Percentiles rank a stretch among this genome's conserved stretches.
Evolutionary conservation across 2,329 filamentous ascomycete genomes (phyloP).

Genomic region (Botrytis elliptica): DNA sequence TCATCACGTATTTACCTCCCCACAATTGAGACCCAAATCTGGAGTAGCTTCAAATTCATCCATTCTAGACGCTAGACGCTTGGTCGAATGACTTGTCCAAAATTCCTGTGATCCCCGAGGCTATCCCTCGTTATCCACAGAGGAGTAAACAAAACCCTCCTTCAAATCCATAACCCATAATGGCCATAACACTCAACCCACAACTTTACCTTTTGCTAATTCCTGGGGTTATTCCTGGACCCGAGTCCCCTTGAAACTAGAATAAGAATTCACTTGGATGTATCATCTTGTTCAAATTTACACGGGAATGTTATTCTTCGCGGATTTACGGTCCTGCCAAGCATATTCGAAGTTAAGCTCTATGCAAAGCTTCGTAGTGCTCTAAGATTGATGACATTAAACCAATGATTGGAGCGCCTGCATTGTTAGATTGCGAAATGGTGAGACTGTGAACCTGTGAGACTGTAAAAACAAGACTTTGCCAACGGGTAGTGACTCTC

Average conservation of each 20-base stretch:
- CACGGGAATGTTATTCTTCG: neutral
- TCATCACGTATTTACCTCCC: constrained; percentile 7
- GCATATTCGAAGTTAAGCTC: constrained; percentile 1
- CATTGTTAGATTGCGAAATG: neutral
- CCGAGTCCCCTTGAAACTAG: neutral
- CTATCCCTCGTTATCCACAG: neutral
- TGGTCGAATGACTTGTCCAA: neutral
- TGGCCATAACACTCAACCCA: neutral
- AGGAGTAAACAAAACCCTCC: neutral
- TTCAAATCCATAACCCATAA: neutral
- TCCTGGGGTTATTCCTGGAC: constrained; percentile 15
- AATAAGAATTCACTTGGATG: neutral
- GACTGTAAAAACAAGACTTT: neutral
- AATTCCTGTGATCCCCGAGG: neutral
- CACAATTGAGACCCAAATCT: constrained; percentile 8
- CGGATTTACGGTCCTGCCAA: neutral
- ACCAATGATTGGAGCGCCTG: constrained; percentile 14
- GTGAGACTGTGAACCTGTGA: constrained; percentile 1
- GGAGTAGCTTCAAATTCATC: neutral
- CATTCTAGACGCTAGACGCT: neutral
- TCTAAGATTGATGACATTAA: neutral
- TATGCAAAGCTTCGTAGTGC: neutral
- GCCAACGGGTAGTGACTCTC: constrained; percentile 10
- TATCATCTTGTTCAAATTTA: neutral
- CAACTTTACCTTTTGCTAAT: neutral